phyloP scores from a whole-genome alignment of 2,329 filamentous ascomycete genomes.

The Colletotrichum liaoningense region DNA sequence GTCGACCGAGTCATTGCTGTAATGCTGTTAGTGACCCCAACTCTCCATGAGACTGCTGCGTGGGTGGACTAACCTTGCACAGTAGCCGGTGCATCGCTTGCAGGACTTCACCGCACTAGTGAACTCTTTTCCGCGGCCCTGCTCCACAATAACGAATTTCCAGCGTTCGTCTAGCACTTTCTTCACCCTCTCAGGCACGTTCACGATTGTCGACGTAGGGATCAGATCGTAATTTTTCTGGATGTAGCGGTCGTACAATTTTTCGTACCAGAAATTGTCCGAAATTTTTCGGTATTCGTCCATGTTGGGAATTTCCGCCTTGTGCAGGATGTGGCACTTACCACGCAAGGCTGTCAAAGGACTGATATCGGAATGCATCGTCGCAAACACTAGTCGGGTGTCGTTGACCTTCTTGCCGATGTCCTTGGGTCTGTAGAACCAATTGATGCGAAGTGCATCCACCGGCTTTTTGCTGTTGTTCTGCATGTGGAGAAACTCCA shows the following conservation, averaged over 20 bases:
- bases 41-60: conserved; percentile 17
- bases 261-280: conserved; percentile 96
- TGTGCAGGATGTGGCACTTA: conserved; percentile 91
- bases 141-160: conserved; percentile 96
- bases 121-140: conserved; percentile 92
- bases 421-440: conserved; percentile 97
- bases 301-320: conserved; percentile 84
- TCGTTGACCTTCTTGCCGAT: conserved; percentile 93
- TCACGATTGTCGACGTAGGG: conserved; percentile 91
- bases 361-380: conserved; percentile 98
- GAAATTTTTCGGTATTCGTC: conserved; percentile 86
- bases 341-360: conserved; percentile 92
- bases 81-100: conserved; percentile 91
- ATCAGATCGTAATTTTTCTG: conserved; percentile 98
- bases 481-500: conserved; percentile 93
- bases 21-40: conserved; percentile 21
- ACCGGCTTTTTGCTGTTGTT: conserved; percentile 80
- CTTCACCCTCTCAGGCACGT: conserved; percentile 94
- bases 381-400: conserved; percentile 90
- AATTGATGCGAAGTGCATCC: conserved; percentile 92
- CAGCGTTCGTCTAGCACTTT: conserved; percentile 95
- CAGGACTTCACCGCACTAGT: conserved; percentile 96
- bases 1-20: conserved; percentile 91
- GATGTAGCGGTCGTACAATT: conserved; percentile 97
- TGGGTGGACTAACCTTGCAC: conserved; percentile 76